phyloP scores from a whole-genome alignment of 140 eudicot species.

The Bidens hawaiensis region DNA sequence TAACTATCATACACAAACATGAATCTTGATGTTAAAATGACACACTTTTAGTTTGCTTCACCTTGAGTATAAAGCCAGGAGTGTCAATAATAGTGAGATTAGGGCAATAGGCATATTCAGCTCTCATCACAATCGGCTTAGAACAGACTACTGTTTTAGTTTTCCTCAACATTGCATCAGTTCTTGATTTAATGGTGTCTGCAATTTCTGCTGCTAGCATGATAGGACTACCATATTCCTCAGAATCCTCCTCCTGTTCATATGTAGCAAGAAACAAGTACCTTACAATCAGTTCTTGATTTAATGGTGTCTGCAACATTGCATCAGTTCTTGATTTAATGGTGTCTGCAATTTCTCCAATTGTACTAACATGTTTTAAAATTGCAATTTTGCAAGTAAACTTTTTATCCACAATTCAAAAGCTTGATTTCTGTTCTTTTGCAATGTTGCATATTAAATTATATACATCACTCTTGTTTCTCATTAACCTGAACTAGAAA shows the following conservation, averaged over 20 bases:
- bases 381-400: background rate
- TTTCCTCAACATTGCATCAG: slow-evolving; percentile 58
- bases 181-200: slow-evolving; percentile 62
- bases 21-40: background rate
- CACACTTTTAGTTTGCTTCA: slow-evolving; percentile 17
- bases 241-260: slow-evolving; percentile 73
- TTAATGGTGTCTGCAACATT: too few species aligned
- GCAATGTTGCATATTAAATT: too few species aligned
- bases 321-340: too few species aligned
- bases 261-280: background rate
- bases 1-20: too few species aligned
- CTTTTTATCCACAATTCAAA: background rate
- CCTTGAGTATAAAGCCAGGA: slow-evolving; percentile 90
- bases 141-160: slow-evolving; percentile 64
- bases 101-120: slow-evolving; percentile 85
- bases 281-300: too few species aligned
- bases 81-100: slow-evolving; percentile 84
- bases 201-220: slow-evolving; percentile 51
- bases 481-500: too few species aligned
- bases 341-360: too few species aligned
- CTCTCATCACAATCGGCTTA: slow-evolving; percentile 76
- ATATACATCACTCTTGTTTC: too few species aligned
- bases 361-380: background rate
- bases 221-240: slow-evolving; percentile 65
- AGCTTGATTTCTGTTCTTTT: background rate